Evolutionary conservation across 345 rosid species (phyloP), one percentile per base, ranked within the genome.

Genomic region (Stellera chamaejasme): DNA sequence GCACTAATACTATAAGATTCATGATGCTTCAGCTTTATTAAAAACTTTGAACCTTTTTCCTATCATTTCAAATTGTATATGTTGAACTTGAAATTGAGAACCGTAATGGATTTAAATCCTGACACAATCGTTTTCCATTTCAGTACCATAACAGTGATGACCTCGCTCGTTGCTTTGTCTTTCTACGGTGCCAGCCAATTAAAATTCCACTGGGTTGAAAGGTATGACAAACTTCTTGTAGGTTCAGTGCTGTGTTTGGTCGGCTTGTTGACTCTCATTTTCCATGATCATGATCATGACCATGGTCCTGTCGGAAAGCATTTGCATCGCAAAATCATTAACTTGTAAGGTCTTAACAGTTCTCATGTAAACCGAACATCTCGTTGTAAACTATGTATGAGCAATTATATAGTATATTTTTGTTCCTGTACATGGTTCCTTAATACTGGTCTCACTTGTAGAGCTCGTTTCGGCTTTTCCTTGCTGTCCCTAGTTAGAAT

Each of bases 121-220:
- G 39, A 32, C 39, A 32, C 43, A 42, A 45, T 61, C 52, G 11
- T 67, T 27, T 69, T 67, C 44, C 13, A 25, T 75, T 60, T 53
- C 94, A 93, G 99, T 74, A 87, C 99, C 28, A 77, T 89, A 59
- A 67, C 83, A 39, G 99, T 93, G 69, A 93, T 93, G 99, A 90
- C 96, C 50, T 93, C 96, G 0, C 70, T 93, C 59, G 99, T 93
- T 75, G 99, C 99, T 59, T 73, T 90, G 52, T 89, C 99, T 2
- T 93, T 87, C 79, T 93, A 90, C 11, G 99, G 99, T 58, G 99
- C 99, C 16, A 85, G 99, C 73, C 96, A 93, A 77, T 73, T 93
- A 26, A 93, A 93, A 71, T 93, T 93, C 66, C 97, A 83, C 55
- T 93, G 99, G 99, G 95, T 89, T 71, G 97, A 93, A 70, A 79